Evolutionary conservation across 2,329 filamentous ascomycete species (phyloP).

Genomic region (Colletotrichum tamarilloi): DNA sequence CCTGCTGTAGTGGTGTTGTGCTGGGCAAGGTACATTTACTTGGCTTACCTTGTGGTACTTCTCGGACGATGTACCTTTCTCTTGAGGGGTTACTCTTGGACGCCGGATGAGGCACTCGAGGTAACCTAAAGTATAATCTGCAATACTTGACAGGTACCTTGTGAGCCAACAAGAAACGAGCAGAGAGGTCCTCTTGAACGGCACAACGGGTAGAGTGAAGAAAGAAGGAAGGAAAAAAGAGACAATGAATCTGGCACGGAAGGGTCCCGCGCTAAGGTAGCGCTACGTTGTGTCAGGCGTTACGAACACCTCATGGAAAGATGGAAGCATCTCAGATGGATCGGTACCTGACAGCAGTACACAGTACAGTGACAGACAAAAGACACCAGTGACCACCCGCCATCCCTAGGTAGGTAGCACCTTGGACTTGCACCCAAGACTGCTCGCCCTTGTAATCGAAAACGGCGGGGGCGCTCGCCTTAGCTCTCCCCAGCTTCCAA

Average conservation of each 20-base stretch:
- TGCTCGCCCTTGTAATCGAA: background rate
- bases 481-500: background rate
- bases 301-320: background rate
- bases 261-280: constrained; percentile 6
- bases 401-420: no score
- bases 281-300: constrained; percentile 1
- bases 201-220: background rate
- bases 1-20: constrained; percentile 19
- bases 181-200: background rate
- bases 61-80: background rate
- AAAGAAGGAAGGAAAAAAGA: background rate
- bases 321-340: constrained; percentile 2
- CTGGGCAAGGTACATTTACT: constrained; percentile 2
- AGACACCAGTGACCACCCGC: background rate
- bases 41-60: constrained; percentile 1
- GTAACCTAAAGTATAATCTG: background rate
- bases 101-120: background rate
- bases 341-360: constrained; percentile 7
- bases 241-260: background rate
- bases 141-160: background rate
- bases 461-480: background rate
- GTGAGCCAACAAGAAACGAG: background rate
- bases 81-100: background rate
- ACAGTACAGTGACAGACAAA: background rate
- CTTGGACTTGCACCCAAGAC: background rate